These are phyloP conservation scores for Herpetospermum pedunculosum DNA, from an alignment of 306 rosid genomes.

Conservation along the genomic window DNA sequence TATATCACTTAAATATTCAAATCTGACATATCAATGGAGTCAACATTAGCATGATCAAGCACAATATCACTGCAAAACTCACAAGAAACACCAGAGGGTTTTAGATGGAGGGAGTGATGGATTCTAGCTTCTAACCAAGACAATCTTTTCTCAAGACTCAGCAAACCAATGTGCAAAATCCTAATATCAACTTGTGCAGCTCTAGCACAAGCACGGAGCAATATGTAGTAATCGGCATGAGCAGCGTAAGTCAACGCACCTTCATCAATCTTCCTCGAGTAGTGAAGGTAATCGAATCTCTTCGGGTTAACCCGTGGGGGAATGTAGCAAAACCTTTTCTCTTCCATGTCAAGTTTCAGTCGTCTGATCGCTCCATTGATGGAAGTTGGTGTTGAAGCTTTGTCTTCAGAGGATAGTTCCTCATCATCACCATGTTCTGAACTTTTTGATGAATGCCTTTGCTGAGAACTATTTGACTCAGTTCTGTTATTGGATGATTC, in stretches of 20 bases:
- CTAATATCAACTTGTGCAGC: conserved; percentile 59
- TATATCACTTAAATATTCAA: conserved; percentile 1
- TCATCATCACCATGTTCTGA: conserved; percentile 4
- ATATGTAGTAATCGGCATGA: conserved; percentile 83
- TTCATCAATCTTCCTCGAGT: conserved; percentile 50
- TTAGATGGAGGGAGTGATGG: conserved; percentile 30
- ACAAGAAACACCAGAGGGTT: conserved; percentile 42
- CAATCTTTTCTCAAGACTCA: conserved; percentile 68
- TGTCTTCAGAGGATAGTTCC: conserved; percentile 14
- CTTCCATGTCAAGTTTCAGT: conserved; percentile 73
- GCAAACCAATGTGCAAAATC: conserved; percentile 58
- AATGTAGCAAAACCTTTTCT: conserved; percentile 60
- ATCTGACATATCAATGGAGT: conserved; percentile 11
- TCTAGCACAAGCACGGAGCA: conserved; percentile 69
- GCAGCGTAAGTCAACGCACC: conserved; percentile 55
- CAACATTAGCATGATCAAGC: conserved; percentile 20
- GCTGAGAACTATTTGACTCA: conserved; percentile 5
- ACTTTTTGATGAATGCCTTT: conserved; percentile 17
- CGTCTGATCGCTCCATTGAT: conserved; percentile 36
- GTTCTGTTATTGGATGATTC: conserved; percentile 15
- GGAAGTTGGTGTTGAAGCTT: conserved; percentile 14
- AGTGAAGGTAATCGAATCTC: conserved; percentile 54
- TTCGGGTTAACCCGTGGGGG: conserved; percentile 38
- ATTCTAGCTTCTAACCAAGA: conserved; percentile 57
- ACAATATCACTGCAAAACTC: conserved; percentile 37